These are phyloP conservation scores for Annulohypoxylon nitens DNA, from an alignment of 495 filamentous ascomycete genomes.

Conservation along the genomic window DNA sequence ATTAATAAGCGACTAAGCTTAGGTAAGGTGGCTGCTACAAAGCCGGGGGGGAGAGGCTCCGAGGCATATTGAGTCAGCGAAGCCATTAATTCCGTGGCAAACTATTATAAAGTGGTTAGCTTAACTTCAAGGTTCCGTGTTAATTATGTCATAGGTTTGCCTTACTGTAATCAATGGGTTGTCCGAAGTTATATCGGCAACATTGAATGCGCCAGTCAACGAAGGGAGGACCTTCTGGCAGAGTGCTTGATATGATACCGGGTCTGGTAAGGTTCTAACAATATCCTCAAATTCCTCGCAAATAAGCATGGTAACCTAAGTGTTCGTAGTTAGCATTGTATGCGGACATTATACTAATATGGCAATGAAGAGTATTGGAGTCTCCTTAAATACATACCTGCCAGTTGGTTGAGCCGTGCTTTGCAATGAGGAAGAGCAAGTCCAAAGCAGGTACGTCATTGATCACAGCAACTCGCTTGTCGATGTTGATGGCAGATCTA, in stretches of 20 bases:
- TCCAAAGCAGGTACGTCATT: conserved; percentile 77
- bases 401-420: conserved; percentile 87
- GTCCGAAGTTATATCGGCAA: conserved; percentile 85
- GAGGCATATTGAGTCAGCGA: conserved; percentile 84
- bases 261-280: conserved; percentile 72
- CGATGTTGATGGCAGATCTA: conserved; percentile 81
- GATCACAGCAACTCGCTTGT: conserved; percentile 77
- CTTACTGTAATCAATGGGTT: conserved; percentile 79
- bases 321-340: conserved; percentile 22
- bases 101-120: conserved; percentile 55
- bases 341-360: background rate
- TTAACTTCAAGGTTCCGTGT: background rate
- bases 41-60: conserved; percentile 86
- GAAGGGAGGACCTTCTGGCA: conserved; percentile 90
- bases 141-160: background rate
- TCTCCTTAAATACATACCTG: conserved; percentile 71
- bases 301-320: conserved; percentile 67
- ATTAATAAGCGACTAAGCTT: conserved; percentile 87
- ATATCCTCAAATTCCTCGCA: conserved; percentile 93
- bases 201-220: conserved; percentile 87
- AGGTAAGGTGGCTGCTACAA: conserved; percentile 85
- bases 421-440: conserved; percentile 88
- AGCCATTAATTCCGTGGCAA: conserved; percentile 86
- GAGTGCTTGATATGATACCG: conserved; percentile 78
- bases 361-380: background rate